These are phyloP conservation scores for Aspergillus novoparasiticus DNA, from an alignment of 2,329 filamentous ascomycete genomes.

Conservation along the genomic window DNA sequence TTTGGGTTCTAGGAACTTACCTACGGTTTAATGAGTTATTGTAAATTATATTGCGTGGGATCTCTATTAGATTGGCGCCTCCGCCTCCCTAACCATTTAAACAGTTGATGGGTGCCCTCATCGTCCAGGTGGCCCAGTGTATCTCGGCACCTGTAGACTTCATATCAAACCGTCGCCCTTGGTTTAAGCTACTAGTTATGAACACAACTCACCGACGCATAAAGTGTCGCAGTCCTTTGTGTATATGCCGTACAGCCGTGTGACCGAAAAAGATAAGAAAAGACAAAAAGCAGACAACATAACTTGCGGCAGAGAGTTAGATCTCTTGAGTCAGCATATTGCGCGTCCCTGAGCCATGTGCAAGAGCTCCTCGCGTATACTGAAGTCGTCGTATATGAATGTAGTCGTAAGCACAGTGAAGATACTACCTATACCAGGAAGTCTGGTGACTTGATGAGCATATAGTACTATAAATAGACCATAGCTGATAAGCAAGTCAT, in stretches of 20 bases:
- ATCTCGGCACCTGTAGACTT: not conserved
- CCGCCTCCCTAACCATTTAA: not conserved
- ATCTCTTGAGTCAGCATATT: not conserved
- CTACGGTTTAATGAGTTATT: not conserved
- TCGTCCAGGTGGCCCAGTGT: not conserved
- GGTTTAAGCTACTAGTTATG: not conserved
- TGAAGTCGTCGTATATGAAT: not conserved
- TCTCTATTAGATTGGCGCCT: not conserved
- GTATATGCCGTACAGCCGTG: not conserved
- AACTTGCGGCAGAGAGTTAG: not conserved
- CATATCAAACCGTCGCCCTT: not conserved
- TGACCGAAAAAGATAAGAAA: not conserved
- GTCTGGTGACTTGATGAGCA: not conserved
- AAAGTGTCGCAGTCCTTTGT: not conserved
- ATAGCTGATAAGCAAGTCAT: not conserved
- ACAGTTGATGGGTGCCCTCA: not conserved
- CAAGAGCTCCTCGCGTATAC: not conserved
- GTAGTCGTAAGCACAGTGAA: not conserved
- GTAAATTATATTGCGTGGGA: not conserved
- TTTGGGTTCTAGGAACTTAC: not conserved
- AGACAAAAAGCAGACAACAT: not conserved
- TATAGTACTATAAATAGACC: not conserved
- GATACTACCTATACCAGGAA: not conserved
- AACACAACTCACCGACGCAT: not conserved
- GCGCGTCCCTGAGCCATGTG: not conserved